These are phyloP conservation scores for Botryosphaeria dothidea DNA, from an alignment of 2,329 filamentous ascomycete genomes.

Conservation along the genomic window DNA sequence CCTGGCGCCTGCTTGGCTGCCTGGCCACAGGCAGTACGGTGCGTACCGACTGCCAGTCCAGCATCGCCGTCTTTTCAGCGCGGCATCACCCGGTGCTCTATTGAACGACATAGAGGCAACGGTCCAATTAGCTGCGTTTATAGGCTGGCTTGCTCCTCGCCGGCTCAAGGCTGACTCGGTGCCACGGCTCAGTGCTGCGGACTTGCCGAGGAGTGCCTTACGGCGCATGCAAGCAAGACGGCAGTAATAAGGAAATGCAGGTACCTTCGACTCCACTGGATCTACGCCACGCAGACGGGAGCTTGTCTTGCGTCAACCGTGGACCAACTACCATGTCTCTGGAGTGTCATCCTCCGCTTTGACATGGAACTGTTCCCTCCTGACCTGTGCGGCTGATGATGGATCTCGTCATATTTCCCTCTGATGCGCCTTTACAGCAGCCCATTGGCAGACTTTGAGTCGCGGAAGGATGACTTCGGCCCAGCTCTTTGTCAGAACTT, in stretches of 20 bases:
- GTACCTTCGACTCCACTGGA: constrained; percentile 9
- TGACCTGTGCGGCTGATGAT: constrained; percentile 8
- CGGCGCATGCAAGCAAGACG: constrained; percentile 9
- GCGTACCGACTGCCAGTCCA: background rate
- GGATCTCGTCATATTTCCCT: constrained; percentile 7
- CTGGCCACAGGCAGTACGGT: background rate
- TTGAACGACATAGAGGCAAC: background rate
- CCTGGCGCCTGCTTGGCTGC: background rate
- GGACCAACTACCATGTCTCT: background rate
- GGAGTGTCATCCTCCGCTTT: background rate
- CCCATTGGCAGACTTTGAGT: background rate
- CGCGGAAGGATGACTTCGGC: background rate
- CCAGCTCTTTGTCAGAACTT: background rate
- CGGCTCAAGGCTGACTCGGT: background rate
- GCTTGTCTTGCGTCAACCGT: constrained; percentile 12
- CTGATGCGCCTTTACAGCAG: background rate
- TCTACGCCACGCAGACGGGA: constrained; percentile 1
- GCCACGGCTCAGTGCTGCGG: background rate
- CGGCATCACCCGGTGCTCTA: background rate
- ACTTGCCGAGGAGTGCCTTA: constrained; percentile 9
- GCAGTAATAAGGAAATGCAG: constrained; percentile 9
- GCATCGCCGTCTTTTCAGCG: background rate
- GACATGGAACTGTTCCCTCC: background rate
- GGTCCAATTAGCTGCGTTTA: background rate
- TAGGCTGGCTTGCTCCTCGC: background rate